Conservation (phyloP, 2,329 filamentous ascomycete species). For the Xylaria sp. region DNA sequence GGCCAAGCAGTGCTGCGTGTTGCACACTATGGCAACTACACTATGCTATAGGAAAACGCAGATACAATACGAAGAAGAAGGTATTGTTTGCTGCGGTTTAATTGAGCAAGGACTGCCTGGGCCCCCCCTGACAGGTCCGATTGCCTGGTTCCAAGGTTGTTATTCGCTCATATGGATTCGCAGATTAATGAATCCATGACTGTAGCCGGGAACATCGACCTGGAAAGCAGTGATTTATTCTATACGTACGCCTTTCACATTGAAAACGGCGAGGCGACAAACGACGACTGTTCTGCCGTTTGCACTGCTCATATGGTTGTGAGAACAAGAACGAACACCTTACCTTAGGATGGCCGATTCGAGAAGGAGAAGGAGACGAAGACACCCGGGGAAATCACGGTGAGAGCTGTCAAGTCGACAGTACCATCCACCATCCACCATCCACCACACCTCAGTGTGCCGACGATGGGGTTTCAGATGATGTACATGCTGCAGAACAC, state of each 20-base stretch:
- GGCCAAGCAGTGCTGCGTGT: background rate
- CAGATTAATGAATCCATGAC: conserved; percentile 18
- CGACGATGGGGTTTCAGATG: conserved; percentile 13
- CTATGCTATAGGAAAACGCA: background rate
- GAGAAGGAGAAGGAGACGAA: background rate
- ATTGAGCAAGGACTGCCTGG: conserved; percentile 24
- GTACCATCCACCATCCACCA: background rate
- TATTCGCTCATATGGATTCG: conserved; percentile 12
- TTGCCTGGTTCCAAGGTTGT: background rate
- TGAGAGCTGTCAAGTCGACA: background rate
- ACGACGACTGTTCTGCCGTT: background rate
- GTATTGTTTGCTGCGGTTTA: conserved; percentile 17
- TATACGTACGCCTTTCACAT: too few relatives aligned
- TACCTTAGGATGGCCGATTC: background rate
- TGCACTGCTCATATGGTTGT: too few relatives aligned
- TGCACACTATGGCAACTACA: too few relatives aligned
- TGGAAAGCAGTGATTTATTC: too few relatives aligned
- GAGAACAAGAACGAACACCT: too few relatives aligned
- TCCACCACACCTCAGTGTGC: background rate
- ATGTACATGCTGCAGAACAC: conserved; percentile 7
- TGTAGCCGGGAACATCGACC: conserved; percentile 1
- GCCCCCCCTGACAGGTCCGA: conserved; percentile 15
- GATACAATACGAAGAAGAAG: background rate
- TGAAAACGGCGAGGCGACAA: background rate
- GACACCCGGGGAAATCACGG: background rate